Evolutionary conservation across 805 yeast genomes (phyloP).

Genomic region (Yarrowia sp.): DNA sequence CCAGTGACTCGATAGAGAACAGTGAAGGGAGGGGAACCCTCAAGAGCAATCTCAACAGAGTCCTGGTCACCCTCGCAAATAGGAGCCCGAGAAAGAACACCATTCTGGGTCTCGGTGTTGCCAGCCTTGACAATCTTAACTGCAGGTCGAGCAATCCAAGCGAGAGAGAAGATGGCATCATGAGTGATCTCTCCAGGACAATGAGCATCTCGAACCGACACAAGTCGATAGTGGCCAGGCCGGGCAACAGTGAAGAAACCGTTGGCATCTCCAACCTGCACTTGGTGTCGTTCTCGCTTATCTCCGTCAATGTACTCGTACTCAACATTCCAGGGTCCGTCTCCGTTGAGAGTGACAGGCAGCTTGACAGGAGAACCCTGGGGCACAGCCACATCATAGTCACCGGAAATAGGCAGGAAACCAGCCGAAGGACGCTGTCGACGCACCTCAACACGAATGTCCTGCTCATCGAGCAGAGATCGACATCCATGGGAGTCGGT

Average conservation of each 20-base stretch:
- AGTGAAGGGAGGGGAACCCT: constrained; percentile 56
- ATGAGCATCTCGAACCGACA: constrained; percentile 47
- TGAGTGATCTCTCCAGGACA: constrained; percentile 49
- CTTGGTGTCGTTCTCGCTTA: constrained; percentile 17
- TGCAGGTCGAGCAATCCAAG: constrained; percentile 48
- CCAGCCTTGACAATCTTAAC: constrained; percentile 41
- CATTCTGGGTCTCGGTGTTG: constrained; percentile 37
- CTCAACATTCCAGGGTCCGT: constrained; percentile 47
- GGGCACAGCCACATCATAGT: constrained; percentile 32
- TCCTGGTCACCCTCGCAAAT: constrained; percentile 52
- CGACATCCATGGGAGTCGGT: constrained; percentile 76
- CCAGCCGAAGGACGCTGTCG: constrained; percentile 61
- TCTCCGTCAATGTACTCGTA: constrained; percentile 31
- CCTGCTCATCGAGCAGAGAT: constrained; percentile 63
- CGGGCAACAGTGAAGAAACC: constrained; percentile 40
- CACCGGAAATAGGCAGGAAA: constrained; percentile 44
- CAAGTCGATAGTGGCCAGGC: constrained; percentile 49
- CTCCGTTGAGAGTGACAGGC: constrained; percentile 60
- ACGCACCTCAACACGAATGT: constrained; percentile 64
- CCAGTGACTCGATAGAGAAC: constrained; percentile 51
- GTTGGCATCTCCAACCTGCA: constrained; percentile 28
- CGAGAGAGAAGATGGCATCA: constrained; percentile 41
- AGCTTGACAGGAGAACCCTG: constrained; percentile 59
- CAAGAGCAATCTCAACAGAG: constrained; percentile 46
- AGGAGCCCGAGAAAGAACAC: constrained; percentile 1